phyloP scores from a whole-genome alignment of 2,329 filamentous ascomycete species.

The Spiromastix sp. region DNA sequence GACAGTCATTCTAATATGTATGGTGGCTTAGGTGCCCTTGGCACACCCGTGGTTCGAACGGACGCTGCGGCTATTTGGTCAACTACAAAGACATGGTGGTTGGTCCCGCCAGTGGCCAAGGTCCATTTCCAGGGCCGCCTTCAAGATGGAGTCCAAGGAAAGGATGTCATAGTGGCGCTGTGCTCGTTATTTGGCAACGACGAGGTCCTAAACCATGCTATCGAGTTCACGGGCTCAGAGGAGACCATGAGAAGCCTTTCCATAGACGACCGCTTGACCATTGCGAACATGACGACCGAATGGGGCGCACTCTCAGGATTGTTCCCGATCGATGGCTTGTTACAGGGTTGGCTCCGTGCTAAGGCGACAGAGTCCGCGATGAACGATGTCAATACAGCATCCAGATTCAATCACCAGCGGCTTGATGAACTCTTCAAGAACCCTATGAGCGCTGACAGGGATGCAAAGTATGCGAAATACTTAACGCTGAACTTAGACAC shows the following conservation, averaged over 20 bases:
- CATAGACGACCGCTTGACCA: conserved; percentile 61
- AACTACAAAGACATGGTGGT: conserved; percentile 76
- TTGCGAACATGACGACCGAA: conserved; percentile 69
- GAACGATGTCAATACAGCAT: conserved; percentile 36
- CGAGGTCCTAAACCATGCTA: conserved; percentile 81
- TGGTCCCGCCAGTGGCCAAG: conserved; percentile 73
- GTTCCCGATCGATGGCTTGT: conserved; percentile 68
- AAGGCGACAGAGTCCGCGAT: conserved; percentile 67
- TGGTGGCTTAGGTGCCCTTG: conserved; percentile 65
- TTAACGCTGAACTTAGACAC: conserved; percentile 75
- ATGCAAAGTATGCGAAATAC: conserved; percentile 71
- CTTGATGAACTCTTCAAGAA: conserved; percentile 64
- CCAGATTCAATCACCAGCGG: conserved; percentile 59
- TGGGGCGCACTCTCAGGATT: conserved; percentile 65
- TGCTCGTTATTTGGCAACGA: conserved; percentile 78
- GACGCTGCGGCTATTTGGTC: conserved; percentile 82
- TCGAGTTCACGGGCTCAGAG: conserved; percentile 77
- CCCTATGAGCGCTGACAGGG: conserved; percentile 59
- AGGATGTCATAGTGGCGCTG: conserved; percentile 86
- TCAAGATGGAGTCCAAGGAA: conserved; percentile 73
- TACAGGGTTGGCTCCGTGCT: conserved; percentile 62
- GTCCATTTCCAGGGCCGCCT: conserved; percentile 65
- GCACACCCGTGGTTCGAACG: conserved; percentile 74
- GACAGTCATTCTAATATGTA: conserved; percentile 69
- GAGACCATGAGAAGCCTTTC: conserved; percentile 64